Base-by-base conservation (phyloP, 305 asterid species). In the Rubia occidens region DNA sequence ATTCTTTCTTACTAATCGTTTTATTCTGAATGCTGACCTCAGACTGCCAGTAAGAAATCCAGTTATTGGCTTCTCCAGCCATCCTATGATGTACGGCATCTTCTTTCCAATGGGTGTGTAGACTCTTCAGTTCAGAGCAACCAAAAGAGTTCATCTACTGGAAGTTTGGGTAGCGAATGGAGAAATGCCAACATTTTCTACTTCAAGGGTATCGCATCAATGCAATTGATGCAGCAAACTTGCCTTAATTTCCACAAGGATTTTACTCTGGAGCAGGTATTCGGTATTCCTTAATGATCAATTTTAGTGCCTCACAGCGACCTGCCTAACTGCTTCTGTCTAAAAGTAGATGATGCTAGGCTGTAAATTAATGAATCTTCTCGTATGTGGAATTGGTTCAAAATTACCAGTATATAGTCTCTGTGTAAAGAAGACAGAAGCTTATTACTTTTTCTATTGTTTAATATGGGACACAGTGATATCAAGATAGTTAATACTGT, bases 1-100 rank as follows among this genome's bases (percentile, higher is more conserved):
- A 54, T 71, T 66, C 63, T 72, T 69, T 64, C 20, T 75, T 24
- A 43, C 49, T 53, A 21, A 43, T 69, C 51, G 47, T 47, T 64
- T 24, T 45, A 44, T n/a, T 69, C 51, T 66, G 66, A 3, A 37
- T 67, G 39, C 20, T 13, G 14, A 43, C 66, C 73, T 35, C 80
- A 86, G 75, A 73, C 69, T 55, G 61, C 35, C 39, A 26, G 51
- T 47, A 77, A 73, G 63, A 69, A 73, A 54, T 83, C 91, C 60
- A 69, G 77, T 71, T 68, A 76, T 55, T 89, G 98, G 97, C 86
- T 86, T 79, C 87, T 88, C 76, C 96, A 89, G 84, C 92, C 97
- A 49, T 86, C 96, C 56, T 89, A 83, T 75, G 89, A 85, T 68
- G 84, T 88, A 81, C 85, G 76, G 39, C 94, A 95, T 78, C 82